Evolutionary conservation across 2,329 filamentous ascomycete species (phyloP).

Genomic region (Dactylellina haptotyla): DNA sequence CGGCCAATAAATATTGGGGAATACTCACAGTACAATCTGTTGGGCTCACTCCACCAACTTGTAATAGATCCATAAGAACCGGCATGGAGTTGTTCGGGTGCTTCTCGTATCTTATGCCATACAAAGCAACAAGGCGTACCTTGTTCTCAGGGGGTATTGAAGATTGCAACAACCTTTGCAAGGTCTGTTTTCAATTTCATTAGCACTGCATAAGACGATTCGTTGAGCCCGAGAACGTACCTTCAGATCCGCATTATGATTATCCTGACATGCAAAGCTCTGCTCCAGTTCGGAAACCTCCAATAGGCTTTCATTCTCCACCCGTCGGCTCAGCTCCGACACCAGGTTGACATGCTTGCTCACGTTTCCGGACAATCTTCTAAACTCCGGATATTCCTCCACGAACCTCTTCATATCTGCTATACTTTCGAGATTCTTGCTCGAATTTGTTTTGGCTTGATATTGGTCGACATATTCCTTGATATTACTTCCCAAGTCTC

Average conservation of each 20-base stretch:
- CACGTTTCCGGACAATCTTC: constrained; percentile 95
- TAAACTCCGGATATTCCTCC: constrained; percentile 97
- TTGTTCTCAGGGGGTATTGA: constrained; percentile 84
- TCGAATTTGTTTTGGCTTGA: constrained; percentile 96
- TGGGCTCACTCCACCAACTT: constrained; percentile 82
- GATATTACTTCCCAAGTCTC: constrained; percentile 75
- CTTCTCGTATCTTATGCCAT: constrained; percentile 90
- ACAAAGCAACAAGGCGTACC: constrained; percentile 88
- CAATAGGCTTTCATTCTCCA: constrained; percentile 85
- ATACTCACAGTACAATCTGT: constrained; percentile 69
- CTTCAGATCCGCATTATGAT: constrained; percentile 90
- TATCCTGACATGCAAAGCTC: constrained; percentile 95
- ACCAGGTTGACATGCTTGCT: constrained; percentile 98
- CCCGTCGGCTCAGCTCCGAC: constrained; percentile 87
- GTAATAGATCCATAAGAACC: constrained; percentile 86
- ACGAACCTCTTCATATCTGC: constrained; percentile 99
- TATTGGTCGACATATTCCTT: constrained; percentile 96
- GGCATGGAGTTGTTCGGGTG: constrained; percentile 84
- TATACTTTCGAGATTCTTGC: constrained; percentile 95
- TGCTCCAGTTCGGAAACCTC: constrained; percentile 98
- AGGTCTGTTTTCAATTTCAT: constrained; percentile 66
- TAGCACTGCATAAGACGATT: neutral
- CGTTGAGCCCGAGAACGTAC: constrained; percentile 62
- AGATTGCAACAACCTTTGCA: constrained; percentile 86
- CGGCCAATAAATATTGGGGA: neutral